Base-by-base conservation (phyloP, 2,329 filamentous ascomycete species). In the Endocalyx cinctus region DNA sequence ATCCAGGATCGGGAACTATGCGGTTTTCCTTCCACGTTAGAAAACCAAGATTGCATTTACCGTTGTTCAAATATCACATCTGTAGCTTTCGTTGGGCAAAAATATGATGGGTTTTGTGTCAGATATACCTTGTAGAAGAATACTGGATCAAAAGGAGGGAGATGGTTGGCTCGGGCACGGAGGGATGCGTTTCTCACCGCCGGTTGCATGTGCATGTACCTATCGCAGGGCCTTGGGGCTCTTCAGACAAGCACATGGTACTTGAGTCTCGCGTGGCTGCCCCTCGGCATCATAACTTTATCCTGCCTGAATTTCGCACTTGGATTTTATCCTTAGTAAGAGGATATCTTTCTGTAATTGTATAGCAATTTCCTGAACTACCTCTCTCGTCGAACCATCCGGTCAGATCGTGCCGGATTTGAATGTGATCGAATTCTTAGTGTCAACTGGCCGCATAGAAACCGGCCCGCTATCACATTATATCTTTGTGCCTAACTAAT, bases 391-490 rank as follows among this genome's bases (percentile, higher is more conserved):
- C 37, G 38, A 29, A 39, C 40, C 39, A n/a, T n/a, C n/a, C n/a
- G n/a, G n/a, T 42, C 43, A 45, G 42, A 52, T 54, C 41, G 42
- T 40, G 43, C 45, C 47, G 42, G 42, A 48, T 47, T 35, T 38
- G 41, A 38, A 48, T 50, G 45, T 47, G 41, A 51, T 48, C 36
- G n/a, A 42, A 43, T 43, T 43, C 38, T 39, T 48, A 41, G 46
- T 47, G 47, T n/a, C 48, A 40, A 42, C 31, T 47, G 51, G 51
- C 43, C 50, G 48, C 46, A 46, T 49, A 40, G 51, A 49, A 51
- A 48, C 48, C 51, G 50, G 45, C 51, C 47, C 51, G 42, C 45
- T 42, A 49, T 53, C 51, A 52, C 48, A 47, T 38, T 45, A 37
- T 44, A 44, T 39, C n/a, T 54, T 51, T 43, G 43, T 52, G 51